Percentiles rank a stretch among this genome's conserved stretches.
Evolutionary conservation across 2,329 filamentous ascomycete genomes (phyloP).

Genomic region (Reticulascus tulasneorum): DNA sequence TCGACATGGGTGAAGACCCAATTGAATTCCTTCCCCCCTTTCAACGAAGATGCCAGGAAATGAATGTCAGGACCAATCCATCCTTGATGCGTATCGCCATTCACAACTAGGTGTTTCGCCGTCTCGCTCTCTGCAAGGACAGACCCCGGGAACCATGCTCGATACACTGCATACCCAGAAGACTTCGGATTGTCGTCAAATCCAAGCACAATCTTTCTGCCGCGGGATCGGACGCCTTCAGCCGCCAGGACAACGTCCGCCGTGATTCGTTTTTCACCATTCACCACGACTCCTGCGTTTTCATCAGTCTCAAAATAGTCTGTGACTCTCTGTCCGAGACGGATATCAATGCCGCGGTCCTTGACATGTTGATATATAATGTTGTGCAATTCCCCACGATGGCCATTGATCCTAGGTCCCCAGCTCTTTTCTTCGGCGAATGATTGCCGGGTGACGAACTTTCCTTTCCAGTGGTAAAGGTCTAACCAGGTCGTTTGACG

Average conservation of each 20-base stretch:
- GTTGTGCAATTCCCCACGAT: too few relatives aligned
- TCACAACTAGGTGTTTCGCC: constrained; percentile 1
- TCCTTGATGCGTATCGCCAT: constrained; percentile 1
- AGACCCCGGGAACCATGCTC: constrained; percentile 1
- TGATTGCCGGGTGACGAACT: too few relatives aligned
- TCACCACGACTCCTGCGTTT: not conserved
- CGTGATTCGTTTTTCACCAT: not conserved
- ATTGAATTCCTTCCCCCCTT: too few relatives aligned
- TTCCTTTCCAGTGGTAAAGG: too few relatives aligned
- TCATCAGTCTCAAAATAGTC: constrained; percentile 4
- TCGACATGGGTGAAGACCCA: not conserved
- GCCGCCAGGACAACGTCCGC: constrained; percentile 4
- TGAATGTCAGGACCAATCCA: not conserved
- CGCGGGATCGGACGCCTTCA: constrained; percentile 3
- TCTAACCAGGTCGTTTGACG: too few relatives aligned
- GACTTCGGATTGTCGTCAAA: not conserved
- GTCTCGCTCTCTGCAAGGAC: not conserved
- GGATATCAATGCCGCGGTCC: not conserved
- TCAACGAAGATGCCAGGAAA: too few relatives aligned
- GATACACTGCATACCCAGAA: not conserved
- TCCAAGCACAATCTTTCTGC: not conserved
- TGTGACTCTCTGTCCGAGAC: not conserved
- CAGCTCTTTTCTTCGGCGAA: too few relatives aligned
- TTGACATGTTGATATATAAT: too few relatives aligned
- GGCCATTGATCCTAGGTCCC: too few relatives aligned